These are phyloP conservation scores for Boletus subparvulus DNA, from an alignment of 768 basidiomycete genomes.

Conservation along the genomic window DNA sequence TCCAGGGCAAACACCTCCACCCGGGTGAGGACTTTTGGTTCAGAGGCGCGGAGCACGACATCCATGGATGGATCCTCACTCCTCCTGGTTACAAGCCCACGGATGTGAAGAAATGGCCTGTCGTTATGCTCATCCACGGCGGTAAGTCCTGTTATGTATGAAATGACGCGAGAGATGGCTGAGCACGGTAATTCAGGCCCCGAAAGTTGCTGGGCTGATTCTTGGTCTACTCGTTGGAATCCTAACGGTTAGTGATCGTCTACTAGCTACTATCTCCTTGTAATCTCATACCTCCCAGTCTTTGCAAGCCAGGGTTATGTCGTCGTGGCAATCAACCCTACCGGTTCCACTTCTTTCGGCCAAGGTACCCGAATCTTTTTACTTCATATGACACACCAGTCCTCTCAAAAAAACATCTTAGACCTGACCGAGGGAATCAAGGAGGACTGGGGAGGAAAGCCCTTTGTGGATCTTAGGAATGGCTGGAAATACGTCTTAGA, in stretches of 20 bases:
- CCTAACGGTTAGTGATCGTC: conserved; percentile 55
- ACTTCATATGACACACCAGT: background rate
- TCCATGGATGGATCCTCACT: conserved; percentile 85
- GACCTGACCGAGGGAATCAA: conserved; percentile 80
- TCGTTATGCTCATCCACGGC: conserved; percentile 79
- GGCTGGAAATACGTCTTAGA: conserved; percentile 74
- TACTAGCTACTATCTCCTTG: background rate
- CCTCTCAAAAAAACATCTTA: conserved; percentile 24
- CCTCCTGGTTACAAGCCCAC: conserved; percentile 73
- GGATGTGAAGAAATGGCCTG: conserved; percentile 74
- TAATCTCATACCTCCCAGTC: conserved; percentile 38
- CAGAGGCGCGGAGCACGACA: conserved; percentile 70
- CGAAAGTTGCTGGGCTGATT: conserved; percentile 85
- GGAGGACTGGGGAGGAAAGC: conserved; percentile 84
- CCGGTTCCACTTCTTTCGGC: conserved; percentile 91
- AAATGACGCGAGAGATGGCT: background rate
- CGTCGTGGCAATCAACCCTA: conserved; percentile 85
- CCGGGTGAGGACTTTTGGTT: conserved; percentile 87
- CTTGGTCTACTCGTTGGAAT: conserved; percentile 94
- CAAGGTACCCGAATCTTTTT: conserved; percentile 50
- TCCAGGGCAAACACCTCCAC: conserved; percentile 58
- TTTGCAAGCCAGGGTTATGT: conserved; percentile 91
- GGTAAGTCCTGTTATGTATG: conserved; percentile 35
- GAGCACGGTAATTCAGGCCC: conserved; percentile 46
- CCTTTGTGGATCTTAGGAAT: conserved; percentile 71